phyloP scores from a whole-genome alignment of 108 stramenopile species.

The Schizochytrium sp. region DNA sequence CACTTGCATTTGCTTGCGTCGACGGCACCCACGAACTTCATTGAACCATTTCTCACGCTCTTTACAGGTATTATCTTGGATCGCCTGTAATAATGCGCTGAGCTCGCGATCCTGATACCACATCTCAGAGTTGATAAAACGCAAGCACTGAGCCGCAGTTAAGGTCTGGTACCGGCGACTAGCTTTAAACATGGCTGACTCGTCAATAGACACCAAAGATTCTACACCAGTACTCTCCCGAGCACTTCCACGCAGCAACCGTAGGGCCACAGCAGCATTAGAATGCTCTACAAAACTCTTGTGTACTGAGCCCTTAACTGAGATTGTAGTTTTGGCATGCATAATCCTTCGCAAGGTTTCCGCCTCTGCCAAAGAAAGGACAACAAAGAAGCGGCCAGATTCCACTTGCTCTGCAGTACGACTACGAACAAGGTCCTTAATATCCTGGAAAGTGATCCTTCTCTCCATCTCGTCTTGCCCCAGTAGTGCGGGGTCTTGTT shows the following conservation, averaged over 20 bases:
- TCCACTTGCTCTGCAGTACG: constrained; percentile 89
- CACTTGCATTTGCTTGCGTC: constrained; percentile 91
- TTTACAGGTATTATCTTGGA: constrained; percentile 89
- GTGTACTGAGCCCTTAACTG: constrained; percentile 86
- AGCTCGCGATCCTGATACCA: constrained; percentile 89
- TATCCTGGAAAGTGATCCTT: constrained; percentile 81
- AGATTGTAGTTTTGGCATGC: constrained; percentile 82
- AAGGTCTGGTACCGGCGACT: constrained; percentile 88
- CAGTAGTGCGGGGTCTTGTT: constrained; percentile 68
- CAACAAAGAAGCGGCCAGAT: constrained; percentile 92
- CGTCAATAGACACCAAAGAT: constrained; percentile 77
- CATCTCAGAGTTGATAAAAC: constrained; percentile 92
- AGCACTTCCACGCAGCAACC: constrained; percentile 78
- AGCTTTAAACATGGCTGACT: constrained; percentile 83
- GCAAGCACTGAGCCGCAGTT: constrained; percentile 89
- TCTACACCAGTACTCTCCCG: constrained; percentile 2
- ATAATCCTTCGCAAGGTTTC: constrained; percentile 92
- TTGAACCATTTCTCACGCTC: constrained; percentile 89
- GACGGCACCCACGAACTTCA: constrained; percentile 92
- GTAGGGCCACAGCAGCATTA: constrained; percentile 65
- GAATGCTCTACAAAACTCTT: constrained; percentile 79
- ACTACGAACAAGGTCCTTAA: constrained; percentile 87
- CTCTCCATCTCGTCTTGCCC: constrained; percentile 12
- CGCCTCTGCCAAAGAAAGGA: constrained; percentile 91
- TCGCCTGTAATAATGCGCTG: constrained; percentile 87